Percentiles rank a stretch among this genome's conserved stretches.
phyloP scores from a whole-genome alignment of 129 eudicot genomes.

The Pulicaria dysenterica region DNA sequence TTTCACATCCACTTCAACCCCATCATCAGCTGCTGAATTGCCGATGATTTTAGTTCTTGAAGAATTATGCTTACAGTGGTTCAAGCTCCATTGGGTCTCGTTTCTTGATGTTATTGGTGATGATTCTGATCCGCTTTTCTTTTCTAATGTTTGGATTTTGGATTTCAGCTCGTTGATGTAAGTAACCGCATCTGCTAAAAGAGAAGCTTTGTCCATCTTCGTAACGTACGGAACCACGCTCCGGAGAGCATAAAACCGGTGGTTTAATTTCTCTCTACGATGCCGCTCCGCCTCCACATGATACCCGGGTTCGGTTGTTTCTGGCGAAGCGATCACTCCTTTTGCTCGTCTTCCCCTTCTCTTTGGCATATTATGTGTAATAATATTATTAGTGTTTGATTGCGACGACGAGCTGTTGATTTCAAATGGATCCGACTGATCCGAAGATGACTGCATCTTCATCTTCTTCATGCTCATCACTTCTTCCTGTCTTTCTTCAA shows the following conservation, averaged over 20 bases:
- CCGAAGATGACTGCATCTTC: constrained; percentile 25
- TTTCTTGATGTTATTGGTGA: constrained; percentile 7
- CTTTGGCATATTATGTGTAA: constrained; percentile 9
- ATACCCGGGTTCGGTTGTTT: constrained; percentile 19
- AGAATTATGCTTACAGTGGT: constrained; percentile 3
- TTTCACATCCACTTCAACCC: constrained; percentile 50
- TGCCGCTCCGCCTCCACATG: constrained; percentile 61
- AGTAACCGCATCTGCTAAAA: constrained; percentile 54
- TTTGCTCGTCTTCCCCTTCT: constrained; percentile 42
- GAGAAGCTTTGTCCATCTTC: constrained; percentile 66
- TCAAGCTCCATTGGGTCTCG: constrained; percentile 14
- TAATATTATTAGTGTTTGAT: background rate
- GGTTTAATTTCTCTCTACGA: constrained; percentile 60
- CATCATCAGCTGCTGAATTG: background rate
- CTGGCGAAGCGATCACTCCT: constrained; percentile 17
- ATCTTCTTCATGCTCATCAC: constrained; percentile 28
- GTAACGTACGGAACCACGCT: constrained; percentile 65
- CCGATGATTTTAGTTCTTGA: background rate
- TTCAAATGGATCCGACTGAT: constrained; percentile 29
- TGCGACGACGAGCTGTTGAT: constrained; percentile 29
- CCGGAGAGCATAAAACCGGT: constrained; percentile 55
- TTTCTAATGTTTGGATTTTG: constrained; percentile 33
- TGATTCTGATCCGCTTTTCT: constrained; percentile 20
- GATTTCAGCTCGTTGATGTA: constrained; percentile 61
- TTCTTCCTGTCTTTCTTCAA: constrained; percentile 34